Conservation (phyloP, 257 asterid species). For the Scutellaria baicalensis region DNA sequence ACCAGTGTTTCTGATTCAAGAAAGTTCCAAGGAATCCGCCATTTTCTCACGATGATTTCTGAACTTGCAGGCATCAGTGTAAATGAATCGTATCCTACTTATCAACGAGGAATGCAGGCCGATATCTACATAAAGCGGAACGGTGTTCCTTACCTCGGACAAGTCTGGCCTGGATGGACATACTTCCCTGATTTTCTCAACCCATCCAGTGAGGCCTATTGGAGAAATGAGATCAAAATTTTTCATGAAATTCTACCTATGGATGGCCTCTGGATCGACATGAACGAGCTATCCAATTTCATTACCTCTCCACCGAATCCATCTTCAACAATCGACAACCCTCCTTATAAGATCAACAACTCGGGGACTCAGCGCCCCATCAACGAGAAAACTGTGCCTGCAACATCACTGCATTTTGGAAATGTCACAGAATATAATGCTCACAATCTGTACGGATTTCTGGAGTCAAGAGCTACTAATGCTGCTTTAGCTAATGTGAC, state of each 20-base stretch:
- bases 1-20: not conserved
- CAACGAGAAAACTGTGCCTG: constrained; percentile 52
- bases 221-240: constrained; percentile 64
- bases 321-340: constrained; percentile 54
- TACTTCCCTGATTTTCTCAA: constrained; percentile 77
- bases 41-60: not conserved
- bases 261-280: constrained; percentile 94
- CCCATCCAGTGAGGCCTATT: constrained; percentile 38
- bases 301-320: constrained; percentile 52
- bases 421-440: constrained; percentile 59
- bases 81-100: constrained; percentile 61
- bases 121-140: constrained; percentile 68
- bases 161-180: constrained; percentile 86
- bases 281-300: constrained; percentile 88
- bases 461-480: constrained; percentile 70
- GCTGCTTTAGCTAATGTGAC: constrained; percentile 40
- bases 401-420: constrained; percentile 55
- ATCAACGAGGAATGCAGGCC: constrained; percentile 58
- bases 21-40: not conserved
- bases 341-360: constrained; percentile 84
- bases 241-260: constrained; percentile 47
- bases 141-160: constrained; percentile 58
- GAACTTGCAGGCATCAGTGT: constrained; percentile 48
- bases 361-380: constrained; percentile 36
- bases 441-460: constrained; percentile 78